phyloP scores from a whole-genome alignment of 768 basidiomycete genomes.

The Tulasnella sp. region DNA sequence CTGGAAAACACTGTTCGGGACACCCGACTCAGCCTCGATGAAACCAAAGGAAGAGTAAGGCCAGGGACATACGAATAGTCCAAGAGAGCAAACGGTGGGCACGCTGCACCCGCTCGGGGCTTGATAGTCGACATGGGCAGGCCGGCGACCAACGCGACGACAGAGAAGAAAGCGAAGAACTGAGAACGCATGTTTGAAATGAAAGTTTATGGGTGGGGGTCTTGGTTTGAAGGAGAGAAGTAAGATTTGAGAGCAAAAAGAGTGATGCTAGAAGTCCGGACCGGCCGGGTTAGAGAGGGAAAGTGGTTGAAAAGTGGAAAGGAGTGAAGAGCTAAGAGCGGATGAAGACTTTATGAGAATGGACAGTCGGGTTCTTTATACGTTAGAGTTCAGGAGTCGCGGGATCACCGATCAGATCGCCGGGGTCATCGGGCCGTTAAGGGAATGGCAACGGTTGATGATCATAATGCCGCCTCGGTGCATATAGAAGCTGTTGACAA shows the following conservation, averaged over 20 bases:
- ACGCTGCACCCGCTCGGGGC: not conserved
- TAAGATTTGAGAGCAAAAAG: not conserved
- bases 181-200: not conserved
- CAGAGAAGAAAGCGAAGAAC: not conserved
- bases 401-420: too few species aligned
- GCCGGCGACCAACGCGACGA: not conserved
- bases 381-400: too few species aligned
- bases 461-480: too few species aligned
- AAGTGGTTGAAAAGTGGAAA: not conserved
- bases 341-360: not conserved
- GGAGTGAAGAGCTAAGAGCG: not conserved
- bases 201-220: not conserved
- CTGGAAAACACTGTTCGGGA: constrained; percentile 27
- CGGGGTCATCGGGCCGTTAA: too few species aligned
- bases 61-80: not conserved
- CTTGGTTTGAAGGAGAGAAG: not conserved
- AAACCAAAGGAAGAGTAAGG: not conserved
- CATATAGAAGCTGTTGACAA: too few species aligned
- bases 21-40: too few species aligned
- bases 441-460: too few species aligned
- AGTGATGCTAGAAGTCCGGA: too few species aligned
- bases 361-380: too few species aligned
- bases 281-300: not conserved
- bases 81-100: not conserved
- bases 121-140: not conserved